Evolutionary conservation across 345 rosid genomes (phyloP), one percentile per base, ranked within the genome.

Genomic region (Chamaenerion angustifolium): DNA sequence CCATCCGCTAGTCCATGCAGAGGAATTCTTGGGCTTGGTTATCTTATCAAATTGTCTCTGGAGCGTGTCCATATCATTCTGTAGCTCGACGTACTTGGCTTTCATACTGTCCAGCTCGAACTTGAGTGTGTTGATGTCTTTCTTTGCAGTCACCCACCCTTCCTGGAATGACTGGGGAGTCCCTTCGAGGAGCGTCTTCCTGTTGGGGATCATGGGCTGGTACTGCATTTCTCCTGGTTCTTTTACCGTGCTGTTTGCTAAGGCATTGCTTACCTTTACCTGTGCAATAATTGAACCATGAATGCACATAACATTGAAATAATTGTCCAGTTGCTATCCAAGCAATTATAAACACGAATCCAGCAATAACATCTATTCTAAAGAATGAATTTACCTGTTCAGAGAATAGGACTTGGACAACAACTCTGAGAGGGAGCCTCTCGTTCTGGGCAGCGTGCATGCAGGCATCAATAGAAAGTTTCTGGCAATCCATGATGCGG

Each of bases 381-480:
- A n/a, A n/a, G n/a, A n/a, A n/a, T n/a, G n/a, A n/a, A n/a, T n/a
- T n/a, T n/a, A n/a, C 37, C 67, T 92, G 98, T 61, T 92, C 96
- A 0, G 96, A 86, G 77, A 92, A 92, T 43, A 92, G 89, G 12
- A 92, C 96, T 63, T 87, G 98, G 43, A 92, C 89, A 42, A 92
- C 98, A 3, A 92, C 87, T 52, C 98, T 56, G 1, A 92, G 55
- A 0, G 98, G 98, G 7, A 92, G 85, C 60, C 96, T 52, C 67
- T 92, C 98, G 56, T 92, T 92, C 56, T 86, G 98, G 1, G 98
- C 98, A 1, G 93, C 98, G 14, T 92, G 98, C 93, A 83, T 76
- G 57, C 98, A 83, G 0, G 98, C 98, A 43, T 92, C 98, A 43
- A 92, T 78, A 1, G 98, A 92, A 48, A 92, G 93, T 60, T 92